Evolutionary conservation across 148 eudicot species (phyloP), one percentile per base, ranked within the genome.

Genomic region (Salicornia ramosissima): DNA sequence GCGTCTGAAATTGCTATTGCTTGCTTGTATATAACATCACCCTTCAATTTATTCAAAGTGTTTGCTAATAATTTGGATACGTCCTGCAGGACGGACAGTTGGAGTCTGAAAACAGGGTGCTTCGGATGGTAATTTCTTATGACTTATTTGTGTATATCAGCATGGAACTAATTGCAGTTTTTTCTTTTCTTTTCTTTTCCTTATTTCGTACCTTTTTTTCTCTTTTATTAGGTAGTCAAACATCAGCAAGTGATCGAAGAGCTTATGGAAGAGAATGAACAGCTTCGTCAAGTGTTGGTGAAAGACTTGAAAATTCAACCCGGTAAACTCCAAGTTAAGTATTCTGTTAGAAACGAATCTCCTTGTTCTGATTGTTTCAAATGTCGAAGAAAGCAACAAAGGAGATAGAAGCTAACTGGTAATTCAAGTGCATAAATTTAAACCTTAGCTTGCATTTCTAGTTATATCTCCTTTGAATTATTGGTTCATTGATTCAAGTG

Each of bases 231-330:
- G 99, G 91, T 95, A 55, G 64, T 95, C 71, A 95, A 86, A 74
- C 99, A 91, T 79, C 91, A 95, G 76, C 80, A 83, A 73, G 79
- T 84, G 55, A 89, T 95, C 14, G 97, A 95, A 52, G 91, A 95
- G 72, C 84, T 95, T 59, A 76, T 86, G 72, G 78, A 86, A 72
- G 99, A 95, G 77, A 95, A 91, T 56, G 97, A 91, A 77, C 87
- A 76, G 79, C 97, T 94, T 74, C 96, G 80, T 21, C 79, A 77
- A 57, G 75, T 91, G 79, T 69, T 94, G 64, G 86, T 88, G 43
- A 87, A 91, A 79, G 99, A 91, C 71, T 85, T 91, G 12, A 94
- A 89, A 80, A 70, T 94, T 73, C 74, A 88, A 49, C 81, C 93
- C 7, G 76, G 67, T 79, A 91, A 86, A 68, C 80, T 91, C 67